These are phyloP conservation scores for Silene noctiflora DNA, from an alignment of 179 eudicot species.

Conservation along the genomic window DNA sequence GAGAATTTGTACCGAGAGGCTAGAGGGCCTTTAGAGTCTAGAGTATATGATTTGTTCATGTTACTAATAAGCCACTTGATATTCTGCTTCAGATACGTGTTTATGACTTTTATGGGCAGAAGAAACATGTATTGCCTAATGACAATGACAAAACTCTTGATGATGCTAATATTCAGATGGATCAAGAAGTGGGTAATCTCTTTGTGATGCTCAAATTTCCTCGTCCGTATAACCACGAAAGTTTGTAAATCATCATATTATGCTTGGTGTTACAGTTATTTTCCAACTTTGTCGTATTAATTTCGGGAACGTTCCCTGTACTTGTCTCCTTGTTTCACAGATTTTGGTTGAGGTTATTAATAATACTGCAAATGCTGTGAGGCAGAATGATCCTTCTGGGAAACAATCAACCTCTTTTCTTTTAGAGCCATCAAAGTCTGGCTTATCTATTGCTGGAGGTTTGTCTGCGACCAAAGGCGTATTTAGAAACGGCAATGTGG, in stretches of 20 bases:
- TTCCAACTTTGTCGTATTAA: not conserved
- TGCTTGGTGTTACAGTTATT: not conserved
- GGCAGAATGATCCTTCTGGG: conserved; percentile 50
- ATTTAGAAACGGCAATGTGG: conserved; percentile 54
- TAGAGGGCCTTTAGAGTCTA: not conserved
- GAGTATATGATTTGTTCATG: not conserved
- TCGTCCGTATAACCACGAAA: not conserved
- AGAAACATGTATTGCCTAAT: conserved; percentile 75
- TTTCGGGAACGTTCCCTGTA: not conserved
- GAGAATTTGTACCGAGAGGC: no score
- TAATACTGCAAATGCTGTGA: conserved; percentile 33
- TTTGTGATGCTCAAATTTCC: not conserved
- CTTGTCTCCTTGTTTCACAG: conserved; percentile 34
- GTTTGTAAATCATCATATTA: not conserved
- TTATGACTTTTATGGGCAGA: conserved; percentile 79
- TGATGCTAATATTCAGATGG: conserved; percentile 94
- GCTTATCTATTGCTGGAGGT: conserved; percentile 71
- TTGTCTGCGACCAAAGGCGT: conserved; percentile 70
- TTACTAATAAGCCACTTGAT: conserved; percentile 1
- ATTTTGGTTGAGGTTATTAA: conserved; percentile 78
- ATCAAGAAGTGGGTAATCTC: conserved; percentile 77
- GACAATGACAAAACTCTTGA: conserved; percentile 89
- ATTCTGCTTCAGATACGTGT: conserved; percentile 51
- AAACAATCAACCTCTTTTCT: conserved; percentile 48
- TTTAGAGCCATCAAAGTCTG: conserved; percentile 68